phyloP scores from a whole-genome alignment of 495 filamentous ascomycete species.

The Neurospora tetraspora region DNA sequence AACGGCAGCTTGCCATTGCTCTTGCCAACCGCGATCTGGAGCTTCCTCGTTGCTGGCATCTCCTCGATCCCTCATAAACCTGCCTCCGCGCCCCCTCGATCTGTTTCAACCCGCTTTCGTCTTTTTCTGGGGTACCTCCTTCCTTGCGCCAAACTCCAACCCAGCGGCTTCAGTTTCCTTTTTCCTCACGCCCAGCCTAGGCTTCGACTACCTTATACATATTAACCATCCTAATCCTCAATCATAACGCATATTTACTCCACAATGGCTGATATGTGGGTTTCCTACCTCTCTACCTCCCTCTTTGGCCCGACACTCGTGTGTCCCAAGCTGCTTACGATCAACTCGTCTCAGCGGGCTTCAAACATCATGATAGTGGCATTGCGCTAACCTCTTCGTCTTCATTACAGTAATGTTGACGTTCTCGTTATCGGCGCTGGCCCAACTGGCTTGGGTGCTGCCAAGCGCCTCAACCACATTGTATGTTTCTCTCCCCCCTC shows the following conservation, averaged over 20 bases:
- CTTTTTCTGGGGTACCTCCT: not conserved
- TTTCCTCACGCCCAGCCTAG: not conserved
- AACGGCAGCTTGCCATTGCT: not conserved
- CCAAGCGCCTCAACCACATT: slow-evolving; percentile 93
- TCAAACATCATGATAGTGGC: not conserved
- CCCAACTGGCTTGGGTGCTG: slow-evolving; percentile 91
- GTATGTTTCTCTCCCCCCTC: slow-evolving; percentile 42
- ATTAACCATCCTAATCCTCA: not conserved
- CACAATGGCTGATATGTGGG: slow-evolving; percentile 29
- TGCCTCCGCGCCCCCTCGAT: not conserved
- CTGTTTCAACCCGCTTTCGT: not conserved
- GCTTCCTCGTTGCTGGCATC: not conserved
- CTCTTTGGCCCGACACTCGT: not conserved
- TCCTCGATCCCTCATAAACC: not conserved
- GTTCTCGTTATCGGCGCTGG: slow-evolving; percentile 97
- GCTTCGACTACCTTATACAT: not conserved
- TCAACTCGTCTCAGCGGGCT: slow-evolving; percentile 1
- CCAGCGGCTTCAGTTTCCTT: not conserved
- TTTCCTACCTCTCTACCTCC: not conserved
- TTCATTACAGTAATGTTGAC: slow-evolving; percentile 65
- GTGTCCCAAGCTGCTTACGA: not conserved
- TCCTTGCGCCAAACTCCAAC: not conserved
- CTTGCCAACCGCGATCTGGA: not conserved
- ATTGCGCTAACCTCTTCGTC: slow-evolving; percentile 10
- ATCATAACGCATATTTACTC: slow-evolving; percentile 1